Evolutionary conservation across 2,329 filamentous ascomycete genomes (phyloP), one percentile per base, ranked within the genome.

Genomic region (Scedosporium minutisporum): DNA sequence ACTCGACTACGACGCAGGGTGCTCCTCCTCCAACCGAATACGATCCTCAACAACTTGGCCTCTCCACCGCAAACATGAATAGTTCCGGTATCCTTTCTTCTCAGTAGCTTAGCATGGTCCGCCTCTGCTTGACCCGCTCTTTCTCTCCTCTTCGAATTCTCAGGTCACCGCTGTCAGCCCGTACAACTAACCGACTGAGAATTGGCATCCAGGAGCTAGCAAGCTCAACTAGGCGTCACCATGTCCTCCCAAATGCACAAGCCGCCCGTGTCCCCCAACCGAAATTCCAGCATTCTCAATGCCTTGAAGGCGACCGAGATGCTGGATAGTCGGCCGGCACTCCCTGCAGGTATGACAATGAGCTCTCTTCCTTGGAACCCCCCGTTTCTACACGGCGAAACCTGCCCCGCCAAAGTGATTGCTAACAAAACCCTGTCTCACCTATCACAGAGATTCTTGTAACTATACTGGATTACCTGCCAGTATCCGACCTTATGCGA

Each of bases 381-480:
- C 57, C 16, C n/a, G 9, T 27, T 33, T 18, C 9, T 42, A 38
- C 33, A 38, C 33, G 33, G 9, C 12, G 33, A 38, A 12, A 38
- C 33, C 33, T 38, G 33, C 33, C 33, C 33, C 33, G 33, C 33
- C 33, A 14, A 38, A 6, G 12, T 33, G 16, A 58, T 58, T 65
- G 51, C 65, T 62, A 23, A 74, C 66, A 60, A 64, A 60, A 64
- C 6, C 29, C 12, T 42, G 18, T 51, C n/a, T 42, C 46, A 10
- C 21, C 57, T 38, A 10, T 23, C 33, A 33, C 71, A 91, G 93
- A 97, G 77, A 91, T 97, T 67, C 85, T 97, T 68, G 88, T 89
- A 33, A 83, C 87, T 0, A 92, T 99, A 67, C 84, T 99, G 71
- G 91, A 97, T 72, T 92, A 96, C 76, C 85, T 97, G 46, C 89